Evolutionary conservation across 805 yeast species (phyloP), one percentile per base, ranked within the genome.

Genomic region (Metschnikowia noctiluminum): DNA sequence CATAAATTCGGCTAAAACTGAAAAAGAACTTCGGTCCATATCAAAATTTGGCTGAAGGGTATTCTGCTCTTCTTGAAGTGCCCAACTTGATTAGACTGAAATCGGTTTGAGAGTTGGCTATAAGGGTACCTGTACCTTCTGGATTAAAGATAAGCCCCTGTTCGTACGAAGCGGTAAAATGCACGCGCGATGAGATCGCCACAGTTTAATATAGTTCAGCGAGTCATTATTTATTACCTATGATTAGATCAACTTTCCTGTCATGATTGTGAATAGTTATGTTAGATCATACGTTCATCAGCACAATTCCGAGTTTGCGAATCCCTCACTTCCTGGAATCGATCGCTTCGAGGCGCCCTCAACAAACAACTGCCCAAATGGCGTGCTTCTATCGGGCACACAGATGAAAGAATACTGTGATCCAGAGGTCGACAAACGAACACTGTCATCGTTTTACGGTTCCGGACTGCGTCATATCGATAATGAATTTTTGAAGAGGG

Each of bases 231-330:
- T 12, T 3, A 30, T 30, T n/a, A 11, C 32, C 21, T 21, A 37
- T 43, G 38, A 28, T 35, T 37, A 9, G 21, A 12, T 31, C 26
- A 10, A 6, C 26, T 3, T 3, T 15, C 37, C 26, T 39, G 31
- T 26, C 32, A 47, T 52, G 48, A 46, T 51, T 35, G 45, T 45
- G 40, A 51, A 53, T 41, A 51, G 46, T 39, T 47, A 43, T 15
- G 50, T 51, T 28, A 38, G 49, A 28, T 38, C 51, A 13, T 53
- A 48, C 32, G 48, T 53, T 16, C 46, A 51, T n/a, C 57, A 53
- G 34, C 50, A 51, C 37, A 44, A 43, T 30, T 45, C 46, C 32
- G 21, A 26, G 16, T 36, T 36, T 12, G 16, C 16, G 8, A 35
- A 39, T 26, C 37, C 32, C 16, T 27, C 43, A 34, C 30, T 14